These are phyloP conservation scores for Bocquillonia castaneifolia DNA, from an alignment of 441 rosid species.

Conservation along the genomic window DNA sequence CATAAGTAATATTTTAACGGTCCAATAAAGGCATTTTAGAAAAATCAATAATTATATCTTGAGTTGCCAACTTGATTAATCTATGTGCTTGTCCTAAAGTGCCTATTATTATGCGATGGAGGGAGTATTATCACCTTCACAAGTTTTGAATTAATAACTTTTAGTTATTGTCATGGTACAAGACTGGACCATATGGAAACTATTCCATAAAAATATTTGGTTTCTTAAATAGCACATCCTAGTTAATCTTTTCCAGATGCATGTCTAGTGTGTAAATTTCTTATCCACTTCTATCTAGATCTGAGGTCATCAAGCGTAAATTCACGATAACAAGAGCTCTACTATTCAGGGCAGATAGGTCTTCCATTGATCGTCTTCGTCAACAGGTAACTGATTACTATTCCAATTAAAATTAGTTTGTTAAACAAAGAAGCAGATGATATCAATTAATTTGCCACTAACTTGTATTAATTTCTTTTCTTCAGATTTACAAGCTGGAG, in stretches of 20 bases:
- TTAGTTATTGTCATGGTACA: background rate
- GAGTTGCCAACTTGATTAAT: no score
- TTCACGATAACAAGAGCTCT: conserved; percentile 73
- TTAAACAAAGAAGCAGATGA: background rate
- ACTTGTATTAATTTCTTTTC: conserved; percentile 17
- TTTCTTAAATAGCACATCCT: background rate
- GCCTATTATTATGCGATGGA: no score
- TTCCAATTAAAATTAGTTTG: conserved; percentile 8
- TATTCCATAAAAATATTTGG: background rate
- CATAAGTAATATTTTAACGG: no score
- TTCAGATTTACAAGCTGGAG: conserved; percentile 73
- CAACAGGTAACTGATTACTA: conserved; percentile 57
- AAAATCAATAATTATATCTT: no score
- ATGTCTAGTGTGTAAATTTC: background rate
- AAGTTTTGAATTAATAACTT: background rate
- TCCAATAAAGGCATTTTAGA: no score
- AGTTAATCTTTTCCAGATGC: background rate
- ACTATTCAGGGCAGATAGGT: conserved; percentile 73
- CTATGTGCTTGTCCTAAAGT: no score
- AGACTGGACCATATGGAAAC: background rate
- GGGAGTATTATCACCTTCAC: background rate
- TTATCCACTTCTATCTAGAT: conserved; percentile 29
- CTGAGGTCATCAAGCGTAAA: conserved; percentile 66
- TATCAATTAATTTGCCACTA: conserved; percentile 4
- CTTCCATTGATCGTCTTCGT: conserved; percentile 69